These are phyloP conservation scores for Gleditsia sinensis DNA, from an alignment of 306 rosid species.

Conservation along the genomic window DNA sequence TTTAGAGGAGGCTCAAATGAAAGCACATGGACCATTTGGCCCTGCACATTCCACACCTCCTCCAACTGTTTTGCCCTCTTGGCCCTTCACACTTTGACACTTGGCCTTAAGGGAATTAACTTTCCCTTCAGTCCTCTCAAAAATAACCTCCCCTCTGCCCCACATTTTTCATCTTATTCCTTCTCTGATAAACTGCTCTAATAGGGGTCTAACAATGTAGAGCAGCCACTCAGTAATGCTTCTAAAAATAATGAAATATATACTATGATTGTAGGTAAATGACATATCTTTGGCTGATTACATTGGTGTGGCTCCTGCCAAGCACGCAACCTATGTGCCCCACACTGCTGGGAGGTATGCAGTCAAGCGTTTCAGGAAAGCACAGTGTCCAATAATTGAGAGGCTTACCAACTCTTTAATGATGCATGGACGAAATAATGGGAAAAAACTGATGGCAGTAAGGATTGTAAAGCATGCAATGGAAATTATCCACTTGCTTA, in stretches of 20 bases:
- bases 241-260: background rate
- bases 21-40: background rate
- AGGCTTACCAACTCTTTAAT: slow-evolving; percentile 46
- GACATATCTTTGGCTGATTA: slow-evolving; percentile 42
- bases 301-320: slow-evolving; percentile 39
- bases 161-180: too few relatives aligned
- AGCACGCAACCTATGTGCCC: slow-evolving; percentile 44
- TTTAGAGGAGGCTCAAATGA: background rate
- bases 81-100: too few relatives aligned
- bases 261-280: slow-evolving; percentile 26
- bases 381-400: slow-evolving; percentile 46
- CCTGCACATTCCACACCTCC: too few relatives aligned
- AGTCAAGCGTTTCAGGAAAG: slow-evolving; percentile 46
- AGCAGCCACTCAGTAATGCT: background rate
- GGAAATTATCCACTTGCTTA: slow-evolving; percentile 49
- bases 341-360: slow-evolving; percentile 51
- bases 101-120: too few relatives aligned
- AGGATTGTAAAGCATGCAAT: slow-evolving; percentile 42
- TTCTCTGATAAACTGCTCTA: too few relatives aligned
- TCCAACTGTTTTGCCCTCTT: too few relatives aligned
- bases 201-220: too few relatives aligned
- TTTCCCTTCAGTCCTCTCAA: too few relatives aligned
- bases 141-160: too few relatives aligned
- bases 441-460: slow-evolving; percentile 44
- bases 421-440: slow-evolving; percentile 46